phyloP scores from a whole-genome alignment of 345 rosid genomes.

The Heritiera fomes region DNA sequence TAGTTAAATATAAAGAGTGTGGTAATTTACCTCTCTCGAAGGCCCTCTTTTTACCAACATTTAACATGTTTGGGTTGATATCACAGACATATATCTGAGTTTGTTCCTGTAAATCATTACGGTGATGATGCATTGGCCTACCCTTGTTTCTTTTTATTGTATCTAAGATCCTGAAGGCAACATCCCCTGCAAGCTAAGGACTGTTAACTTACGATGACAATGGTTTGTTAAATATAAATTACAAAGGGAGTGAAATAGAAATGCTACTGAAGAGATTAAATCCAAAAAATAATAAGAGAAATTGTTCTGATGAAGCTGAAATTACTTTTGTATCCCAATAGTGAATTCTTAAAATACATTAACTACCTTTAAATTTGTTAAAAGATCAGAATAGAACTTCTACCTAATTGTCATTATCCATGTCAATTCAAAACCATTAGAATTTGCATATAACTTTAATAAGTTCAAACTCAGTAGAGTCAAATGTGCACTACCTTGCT shows the following conservation, averaged over 20 bases:
- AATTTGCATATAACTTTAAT: background rate
- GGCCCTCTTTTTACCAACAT: constrained; percentile 71
- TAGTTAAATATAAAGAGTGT: background rate
- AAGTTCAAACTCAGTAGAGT: background rate
- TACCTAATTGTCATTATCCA: background rate
- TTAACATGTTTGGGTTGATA: constrained; percentile 85
- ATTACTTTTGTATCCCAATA: background rate
- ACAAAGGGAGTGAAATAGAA: background rate
- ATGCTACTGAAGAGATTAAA: background rate
- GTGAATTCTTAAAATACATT: background rate
- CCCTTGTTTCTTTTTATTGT: constrained; percentile 46
- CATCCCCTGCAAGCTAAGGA: constrained; percentile 64
- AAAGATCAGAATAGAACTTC: background rate
- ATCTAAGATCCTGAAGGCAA: constrained; percentile 76
- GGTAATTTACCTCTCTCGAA: constrained; percentile 59
- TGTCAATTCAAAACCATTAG: background rate
- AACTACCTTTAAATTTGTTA: background rate
- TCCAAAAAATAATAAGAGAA: background rate
- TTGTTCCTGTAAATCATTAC: constrained; percentile 61
- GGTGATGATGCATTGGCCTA: constrained; percentile 53
- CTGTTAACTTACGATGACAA: background rate
- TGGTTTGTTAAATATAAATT: background rate
- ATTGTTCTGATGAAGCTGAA: background rate
- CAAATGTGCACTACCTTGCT: background rate
- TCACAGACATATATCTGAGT: constrained; percentile 79